phyloP scores from a whole-genome alignment of 2,329 filamentous ascomycete genomes.

The Fusarium sp. region DNA sequence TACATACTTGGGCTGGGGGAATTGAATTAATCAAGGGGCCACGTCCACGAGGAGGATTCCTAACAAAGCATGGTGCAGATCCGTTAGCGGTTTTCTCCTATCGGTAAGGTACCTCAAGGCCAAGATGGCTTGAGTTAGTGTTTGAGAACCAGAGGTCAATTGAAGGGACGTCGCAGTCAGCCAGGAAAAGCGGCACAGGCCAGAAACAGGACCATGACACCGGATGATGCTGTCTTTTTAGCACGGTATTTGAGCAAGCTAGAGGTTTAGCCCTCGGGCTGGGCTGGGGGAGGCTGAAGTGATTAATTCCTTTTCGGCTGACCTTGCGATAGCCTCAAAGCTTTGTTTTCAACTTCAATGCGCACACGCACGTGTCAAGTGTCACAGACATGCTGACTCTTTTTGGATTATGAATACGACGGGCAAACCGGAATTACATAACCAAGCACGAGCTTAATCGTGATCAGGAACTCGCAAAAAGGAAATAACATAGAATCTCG shows the following conservation, averaged over 20 bases:
- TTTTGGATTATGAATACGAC: constrained; percentile 2
- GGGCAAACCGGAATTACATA: constrained; percentile 26
- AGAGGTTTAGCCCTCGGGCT: neutral
- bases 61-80: constrained; percentile 35
- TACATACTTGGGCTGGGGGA: neutral
- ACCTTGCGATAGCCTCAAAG: constrained; percentile 34
- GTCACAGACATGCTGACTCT: constrained; percentile 14
- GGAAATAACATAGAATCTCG: constrained; percentile 1
- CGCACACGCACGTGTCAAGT: constrained; percentile 5
- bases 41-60: constrained; percentile 32
- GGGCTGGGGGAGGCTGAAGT: constrained; percentile 18
- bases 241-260: neutral
- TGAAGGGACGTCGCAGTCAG: constrained; percentile 5
- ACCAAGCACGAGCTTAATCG: constrained; percentile 5
- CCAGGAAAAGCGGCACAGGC: constrained; percentile 18
- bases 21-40: constrained; percentile 17
- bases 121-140: neutral
- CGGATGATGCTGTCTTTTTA: neutral
- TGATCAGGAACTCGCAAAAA: neutral
- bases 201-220: constrained; percentile 11
- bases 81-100: constrained; percentile 20
- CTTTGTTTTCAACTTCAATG: constrained; percentile 6
- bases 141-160: neutral
- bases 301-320: constrained; percentile 6
- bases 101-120: neutral